Evolutionary conservation across 1,284 basidiomycete genomes (phyloP).

Genomic region (Ganoderma boninense): DNA sequence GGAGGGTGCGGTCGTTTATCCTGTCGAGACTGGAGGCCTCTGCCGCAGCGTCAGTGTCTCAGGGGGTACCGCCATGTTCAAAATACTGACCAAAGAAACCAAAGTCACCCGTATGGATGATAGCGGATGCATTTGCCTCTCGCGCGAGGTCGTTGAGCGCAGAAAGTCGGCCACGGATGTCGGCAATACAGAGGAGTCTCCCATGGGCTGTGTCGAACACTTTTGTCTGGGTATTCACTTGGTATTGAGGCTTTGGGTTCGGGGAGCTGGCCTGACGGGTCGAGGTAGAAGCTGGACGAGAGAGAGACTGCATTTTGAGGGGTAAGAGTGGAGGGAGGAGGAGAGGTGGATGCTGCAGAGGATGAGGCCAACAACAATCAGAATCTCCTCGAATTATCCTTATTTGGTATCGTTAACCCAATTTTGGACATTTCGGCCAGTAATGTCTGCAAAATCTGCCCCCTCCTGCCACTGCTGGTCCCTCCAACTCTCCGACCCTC

Average conservation of each 20-base stretch:
- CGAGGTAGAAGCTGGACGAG: conserved; percentile 66
- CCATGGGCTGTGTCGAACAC: conserved; percentile 81
- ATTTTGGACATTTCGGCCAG: neutral
- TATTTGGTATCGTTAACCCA: neutral
- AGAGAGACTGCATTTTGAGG: conserved; percentile 47
- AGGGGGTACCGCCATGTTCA: neutral
- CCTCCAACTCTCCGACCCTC: neutral
- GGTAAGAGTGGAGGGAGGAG: conserved; percentile 20
- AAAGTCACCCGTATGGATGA: conserved; percentile 99
- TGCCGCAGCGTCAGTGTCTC: conserved; percentile 40
- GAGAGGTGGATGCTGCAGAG: neutral
- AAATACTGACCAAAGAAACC: conserved; percentile 87
- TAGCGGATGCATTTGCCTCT: conserved; percentile 89
- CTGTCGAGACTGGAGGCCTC: conserved; percentile 85
- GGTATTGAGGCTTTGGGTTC: conserved; percentile 55
- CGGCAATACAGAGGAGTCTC: conserved; percentile 94
- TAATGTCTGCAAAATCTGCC: neutral
- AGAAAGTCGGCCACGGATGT: conserved; percentile 90
- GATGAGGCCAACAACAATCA: conserved; percentile 7
- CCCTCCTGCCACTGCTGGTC: no score
- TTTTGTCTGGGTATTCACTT: conserved; percentile 81
- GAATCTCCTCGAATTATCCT: neutral
- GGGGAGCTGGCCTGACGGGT: conserved; percentile 64
- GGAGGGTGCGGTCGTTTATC: conserved; percentile 94
- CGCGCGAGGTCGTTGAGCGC: conserved; percentile 91